Evolutionary conservation across 441 rosid genomes (phyloP), one percentile per base, ranked within the genome.

Genomic region (Erodium texanum): DNA sequence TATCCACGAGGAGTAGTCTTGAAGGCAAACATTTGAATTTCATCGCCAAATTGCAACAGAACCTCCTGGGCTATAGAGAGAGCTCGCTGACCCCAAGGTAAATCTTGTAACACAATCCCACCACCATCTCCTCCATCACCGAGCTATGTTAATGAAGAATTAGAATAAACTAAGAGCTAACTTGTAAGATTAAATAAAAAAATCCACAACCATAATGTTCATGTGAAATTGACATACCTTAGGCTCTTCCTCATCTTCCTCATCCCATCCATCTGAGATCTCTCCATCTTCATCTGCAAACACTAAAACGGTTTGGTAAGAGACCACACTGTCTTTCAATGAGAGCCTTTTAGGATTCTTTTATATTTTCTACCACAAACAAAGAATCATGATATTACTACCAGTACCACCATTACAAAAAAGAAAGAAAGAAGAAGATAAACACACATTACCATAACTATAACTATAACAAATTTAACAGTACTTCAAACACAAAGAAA

Each of bases 121-220:
- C 99, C 99, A 50, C 97, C 99, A 79, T 86, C 87, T 59, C 92
- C 91, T 69, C 98, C 96, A 79, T 93, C 97, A 3, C 90, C 94
- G 70, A 80, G 64, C 96, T 93, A 76, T 69, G 70, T 48, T 41
- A 24, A 24, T 72, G 9, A 64, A 62, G 2, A 32, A 41, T 16
- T 59, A 38, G 68, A 12, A 34, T 15, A 16, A 67, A 64, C 7
- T 22, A 62, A 20, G 62, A 15, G 6, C 6, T 19, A 66, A 58
- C 65, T 12, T 27, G 9, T 11, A 61, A 3, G 73, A 29, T 74
- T 70, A 11, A 23, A 64, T 10, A 20, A 43, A 78, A 71, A 10
- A 36, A 7, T 66, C 61, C 69, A 45, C 50, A 76, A 50, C 29
- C 12, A 11, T 63, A 71, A n/a, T 23, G 29, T 23, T 41, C 62